Base-by-base conservation (phyloP, 805 yeast genomes). In the Metschnikowia baotianmanensis region DNA sequence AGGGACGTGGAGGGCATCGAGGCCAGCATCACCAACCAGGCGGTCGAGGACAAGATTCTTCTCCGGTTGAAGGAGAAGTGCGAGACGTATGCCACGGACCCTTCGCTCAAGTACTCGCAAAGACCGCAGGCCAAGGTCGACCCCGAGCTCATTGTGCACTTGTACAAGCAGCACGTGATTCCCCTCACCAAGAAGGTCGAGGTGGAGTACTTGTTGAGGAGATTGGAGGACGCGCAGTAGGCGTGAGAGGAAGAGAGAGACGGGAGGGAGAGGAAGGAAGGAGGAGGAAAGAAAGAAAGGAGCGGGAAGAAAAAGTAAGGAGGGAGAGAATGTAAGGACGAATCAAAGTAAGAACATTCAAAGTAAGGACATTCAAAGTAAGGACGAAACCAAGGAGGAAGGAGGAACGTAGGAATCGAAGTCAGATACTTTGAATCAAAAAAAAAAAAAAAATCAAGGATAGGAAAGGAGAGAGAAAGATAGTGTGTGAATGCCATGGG, bases 141-240 rank as follows among this genome's bases (percentile, higher is more conserved):
- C 32, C 91, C 96, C 0, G 90, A 87, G 49, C 77, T 79, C 11
- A 78, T 93, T 50, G 96, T 90, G 10, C 72, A 77, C 44, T 82
- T 93, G 47, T 93, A 91, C 69, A 80, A 83, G 61, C 89, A 88
- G 33, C 83, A 81, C 67, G 85, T 93, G 30, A 93, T 93, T 52
- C 98, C 98, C 8, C 70, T 93, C 59, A 93, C 99, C 6, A 93
- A 91, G 63, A 84, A 85, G 61, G 98, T 93, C 17, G 99, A 93
- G 67, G 85, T 93, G 18, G 96, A 91, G 45, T 93, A 93, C 57
- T 69, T 93, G 40, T 65, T 93, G 57, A 76, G 93, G 59, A 75
- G 99, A 61, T 38, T 46, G 17, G 49, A 46, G 32, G 49, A 46
- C 13, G 42, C 33, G n/a, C 23, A 30, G 33, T 16, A 8, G 31